Percentiles rank a stretch among this genome's conserved stretches.
Conservation (phyloP, 1,284 basidiomycete species). For the Testicularia cyperi region DNA sequence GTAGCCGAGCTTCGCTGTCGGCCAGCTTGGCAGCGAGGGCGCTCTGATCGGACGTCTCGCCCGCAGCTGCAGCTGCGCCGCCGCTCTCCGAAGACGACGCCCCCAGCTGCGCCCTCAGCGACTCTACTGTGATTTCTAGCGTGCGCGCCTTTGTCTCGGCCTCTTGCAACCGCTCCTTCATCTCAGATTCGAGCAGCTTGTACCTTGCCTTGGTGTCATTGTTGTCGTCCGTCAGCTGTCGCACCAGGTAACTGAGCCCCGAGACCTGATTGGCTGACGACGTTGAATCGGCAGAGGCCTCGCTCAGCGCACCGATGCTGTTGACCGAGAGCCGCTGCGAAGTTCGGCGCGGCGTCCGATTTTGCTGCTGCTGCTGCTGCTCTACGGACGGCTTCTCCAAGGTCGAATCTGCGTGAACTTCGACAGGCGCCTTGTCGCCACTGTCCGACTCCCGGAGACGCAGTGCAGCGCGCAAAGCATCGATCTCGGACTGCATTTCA, state of each 20-base stretch:
- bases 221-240: slow-evolving; percentile 81
- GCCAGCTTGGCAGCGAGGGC: slow-evolving; percentile 26
- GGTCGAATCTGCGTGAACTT: too few species aligned
- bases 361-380: slow-evolving; percentile 11
- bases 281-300: slow-evolving; percentile 66
- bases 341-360: slow-evolving; percentile 5
- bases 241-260: slow-evolving; percentile 72
- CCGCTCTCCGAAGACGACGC: too few species aligned
- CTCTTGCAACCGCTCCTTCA: slow-evolving; percentile 72
- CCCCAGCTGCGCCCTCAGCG: slow-evolving; percentile 67
- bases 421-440: too few species aligned
- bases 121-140: slow-evolving; percentile 75
- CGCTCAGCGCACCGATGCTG: slow-evolving; percentile 63
- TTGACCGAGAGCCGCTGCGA: slow-evolving; percentile 59
- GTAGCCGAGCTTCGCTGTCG: slow-evolving; percentile 34
- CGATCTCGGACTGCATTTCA: slow-evolving; percentile 63
- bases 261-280: slow-evolving; percentile 66
- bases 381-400: too few species aligned
- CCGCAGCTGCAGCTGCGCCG: slow-evolving; percentile 60
- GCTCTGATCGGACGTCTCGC: slow-evolving; percentile 34
- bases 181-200: slow-evolving; percentile 67
- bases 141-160: slow-evolving; percentile 74
- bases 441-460: too few species aligned
- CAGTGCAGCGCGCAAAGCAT: too few species aligned
- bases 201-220: slow-evolving; percentile 68